These are phyloP conservation scores for Nitzschia inconspicua DNA, from an alignment of 108 stramenopile genomes.

Conservation along the genomic window DNA sequence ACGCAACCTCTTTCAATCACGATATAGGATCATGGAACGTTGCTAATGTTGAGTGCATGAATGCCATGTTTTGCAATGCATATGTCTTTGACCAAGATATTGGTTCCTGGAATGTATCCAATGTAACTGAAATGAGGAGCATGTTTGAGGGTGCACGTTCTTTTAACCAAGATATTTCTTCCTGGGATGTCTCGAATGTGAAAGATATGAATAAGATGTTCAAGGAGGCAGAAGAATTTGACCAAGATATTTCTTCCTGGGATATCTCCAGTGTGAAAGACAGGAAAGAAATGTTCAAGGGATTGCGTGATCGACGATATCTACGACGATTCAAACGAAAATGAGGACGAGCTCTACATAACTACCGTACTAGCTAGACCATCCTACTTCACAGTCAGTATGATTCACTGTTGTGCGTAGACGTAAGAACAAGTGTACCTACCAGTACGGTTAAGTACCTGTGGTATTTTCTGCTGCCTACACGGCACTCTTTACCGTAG, in stretches of 20 bases:
- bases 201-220: slow-evolving; percentile 32
- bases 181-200: slow-evolving; percentile 23
- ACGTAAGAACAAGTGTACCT: too few species aligned
- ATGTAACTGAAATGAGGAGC: slow-evolving; percentile 11
- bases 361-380: too few species aligned
- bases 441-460: too few species aligned
- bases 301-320: too few species aligned
- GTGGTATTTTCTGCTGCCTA: too few species aligned
- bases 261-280: not conserved
- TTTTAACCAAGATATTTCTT: slow-evolving; percentile 28
- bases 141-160: slow-evolving; percentile 29
- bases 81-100: slow-evolving; percentile 21
- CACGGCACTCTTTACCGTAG: too few species aligned
- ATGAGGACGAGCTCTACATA: too few species aligned
- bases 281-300: too few species aligned
- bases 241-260: slow-evolving; percentile 1
- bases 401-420: too few species aligned
- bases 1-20: slow-evolving; percentile 21
- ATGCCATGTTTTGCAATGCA: slow-evolving; percentile 20
- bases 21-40: slow-evolving; percentile 34
- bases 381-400: too few species aligned
- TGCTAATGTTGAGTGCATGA: slow-evolving; percentile 1
- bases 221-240: slow-evolving; percentile 18
- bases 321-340: too few species aligned
- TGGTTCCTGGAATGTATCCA: slow-evolving; percentile 8